A percentile compares a stretch with the other conserved stretches of the same genome.
These are phyloP conservation scores for Venturia carpophila DNA, from an alignment of 2,329 filamentous ascomycete genomes.

Conservation along the genomic window DNA sequence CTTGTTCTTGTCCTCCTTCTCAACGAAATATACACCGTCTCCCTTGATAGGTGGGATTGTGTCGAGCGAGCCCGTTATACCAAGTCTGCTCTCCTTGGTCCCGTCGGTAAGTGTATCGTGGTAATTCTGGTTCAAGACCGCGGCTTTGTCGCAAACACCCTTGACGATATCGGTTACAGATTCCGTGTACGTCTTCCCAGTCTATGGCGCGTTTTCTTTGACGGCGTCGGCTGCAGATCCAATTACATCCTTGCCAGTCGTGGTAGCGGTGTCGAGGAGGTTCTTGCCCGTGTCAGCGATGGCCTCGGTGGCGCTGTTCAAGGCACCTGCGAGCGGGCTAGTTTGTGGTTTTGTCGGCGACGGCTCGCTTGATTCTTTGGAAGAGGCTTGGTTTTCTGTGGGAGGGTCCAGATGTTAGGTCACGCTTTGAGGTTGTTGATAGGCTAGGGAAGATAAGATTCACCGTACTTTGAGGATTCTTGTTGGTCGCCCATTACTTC, in stretches of 20 bases:
- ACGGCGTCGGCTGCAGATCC: neutral
- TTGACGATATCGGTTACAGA: neutral
- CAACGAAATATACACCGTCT: neutral
- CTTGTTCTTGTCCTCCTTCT: neutral
- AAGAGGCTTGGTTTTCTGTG: conserved; percentile 2
- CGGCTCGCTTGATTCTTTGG: conserved; percentile 8
- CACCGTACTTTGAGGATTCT: conserved; percentile 5
- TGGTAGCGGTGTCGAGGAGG: neutral
- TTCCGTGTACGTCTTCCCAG: neutral
- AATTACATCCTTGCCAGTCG: neutral
- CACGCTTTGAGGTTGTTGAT: neutral
- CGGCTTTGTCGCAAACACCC: neutral
- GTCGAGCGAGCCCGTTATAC: neutral
- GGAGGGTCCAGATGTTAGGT: neutral
- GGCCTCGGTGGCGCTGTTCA: neutral
- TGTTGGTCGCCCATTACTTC: neutral
- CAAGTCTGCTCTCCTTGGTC: neutral
- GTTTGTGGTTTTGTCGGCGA: neutral
- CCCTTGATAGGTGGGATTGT: neutral
- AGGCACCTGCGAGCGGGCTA: neutral
- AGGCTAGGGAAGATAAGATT: neutral
- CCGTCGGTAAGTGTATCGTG: neutral
- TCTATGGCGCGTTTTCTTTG: neutral
- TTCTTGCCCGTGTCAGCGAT: neutral
- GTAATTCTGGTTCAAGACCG: neutral